Evolutionary conservation across 805 yeast genomes (phyloP).

Genomic region (Isabelozyma heimii): DNA sequence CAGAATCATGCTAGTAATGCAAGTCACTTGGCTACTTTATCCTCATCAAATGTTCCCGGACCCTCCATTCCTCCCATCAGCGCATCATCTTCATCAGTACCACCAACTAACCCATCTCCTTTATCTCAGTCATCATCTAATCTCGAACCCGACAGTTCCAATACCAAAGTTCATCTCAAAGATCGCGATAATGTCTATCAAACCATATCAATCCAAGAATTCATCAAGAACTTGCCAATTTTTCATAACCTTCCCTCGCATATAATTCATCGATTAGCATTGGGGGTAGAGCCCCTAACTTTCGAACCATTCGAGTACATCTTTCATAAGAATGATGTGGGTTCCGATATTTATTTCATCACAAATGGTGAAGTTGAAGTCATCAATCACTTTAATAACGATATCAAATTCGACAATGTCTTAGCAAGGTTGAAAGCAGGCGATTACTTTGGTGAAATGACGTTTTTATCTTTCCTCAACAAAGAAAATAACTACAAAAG

Average conservation of each 20-base stretch:
- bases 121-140: background rate
- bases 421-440: slow-evolving; percentile 62
- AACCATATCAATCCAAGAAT: slow-evolving; percentile 55
- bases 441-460: slow-evolving; percentile 75
- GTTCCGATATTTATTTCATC: slow-evolving; percentile 65
- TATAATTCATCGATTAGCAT: slow-evolving; percentile 61
- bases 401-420: slow-evolving; percentile 30
- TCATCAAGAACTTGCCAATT: slow-evolving; percentile 55
- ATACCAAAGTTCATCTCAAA: background rate
- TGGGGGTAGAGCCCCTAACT: slow-evolving; percentile 56
- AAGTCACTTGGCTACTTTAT: slow-evolving; percentile 1
- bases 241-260: slow-evolving; percentile 56
- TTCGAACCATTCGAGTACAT: slow-evolving; percentile 58
- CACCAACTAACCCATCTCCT: background rate
- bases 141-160: slow-evolving; percentile 6
- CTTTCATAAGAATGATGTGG: slow-evolving; percentile 56
- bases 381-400: slow-evolving; percentile 25
- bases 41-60: slow-evolving; percentile 5
- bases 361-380: slow-evolving; percentile 73
- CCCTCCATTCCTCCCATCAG: slow-evolving; percentile 6
- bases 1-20: background rate
- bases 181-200: slow-evolving; percentile 42
- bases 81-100: too few species aligned
- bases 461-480: slow-evolving; percentile 52
- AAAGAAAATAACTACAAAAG: slow-evolving; percentile 31